A percentile compares a stretch with the other conserved stretches of the same genome.
Evolutionary conservation across 2,329 filamentous ascomycete species (phyloP).

Genomic region (Phialophora expanda): DNA sequence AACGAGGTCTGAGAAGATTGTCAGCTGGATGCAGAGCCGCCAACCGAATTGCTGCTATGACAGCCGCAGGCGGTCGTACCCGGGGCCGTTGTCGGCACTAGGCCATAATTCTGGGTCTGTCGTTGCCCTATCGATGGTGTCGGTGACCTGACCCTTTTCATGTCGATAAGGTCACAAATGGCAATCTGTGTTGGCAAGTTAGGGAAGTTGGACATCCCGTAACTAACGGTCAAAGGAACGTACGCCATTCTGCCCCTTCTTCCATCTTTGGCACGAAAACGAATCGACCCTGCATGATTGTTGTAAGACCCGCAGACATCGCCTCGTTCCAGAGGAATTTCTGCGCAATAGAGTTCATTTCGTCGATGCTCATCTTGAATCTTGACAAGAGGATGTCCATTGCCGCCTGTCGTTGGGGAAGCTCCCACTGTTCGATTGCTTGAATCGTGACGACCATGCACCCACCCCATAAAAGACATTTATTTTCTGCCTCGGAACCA

Average conservation of each 20-base stretch:
- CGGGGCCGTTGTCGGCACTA: neutral
- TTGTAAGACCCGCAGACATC: constrained; percentile 17
- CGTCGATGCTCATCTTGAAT: constrained; percentile 16
- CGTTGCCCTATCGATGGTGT: neutral
- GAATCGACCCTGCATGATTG: constrained; percentile 2
- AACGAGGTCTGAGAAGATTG: constrained; percentile 29
- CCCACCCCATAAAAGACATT: constrained; percentile 29
- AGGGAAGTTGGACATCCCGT: neutral
- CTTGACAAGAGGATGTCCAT: constrained; percentile 7
- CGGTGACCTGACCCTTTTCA: neutral
- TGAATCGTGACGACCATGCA: constrained; percentile 25
- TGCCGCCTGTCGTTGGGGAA: constrained; percentile 6
- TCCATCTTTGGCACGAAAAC: constrained; percentile 11
- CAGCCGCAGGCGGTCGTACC: neutral
- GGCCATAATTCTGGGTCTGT: neutral
- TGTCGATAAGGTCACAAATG: constrained; percentile 1
- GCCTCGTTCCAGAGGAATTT: constrained; percentile 29
- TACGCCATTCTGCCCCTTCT: constrained; percentile 4
- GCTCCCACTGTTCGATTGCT: constrained; percentile 18
- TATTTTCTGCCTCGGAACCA: constrained; percentile 15
- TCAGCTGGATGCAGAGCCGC: neutral
- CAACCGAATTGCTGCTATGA: neutral
- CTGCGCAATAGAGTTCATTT: constrained; percentile 21
- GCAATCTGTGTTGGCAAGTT: neutral
- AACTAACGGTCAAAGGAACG: neutral